A percentile compares a stretch with the other conserved stretches of the same genome.
These are phyloP conservation scores for Limnanthes douglasii DNA, from an alignment of 345 rosid species.

Conservation along the genomic window DNA sequence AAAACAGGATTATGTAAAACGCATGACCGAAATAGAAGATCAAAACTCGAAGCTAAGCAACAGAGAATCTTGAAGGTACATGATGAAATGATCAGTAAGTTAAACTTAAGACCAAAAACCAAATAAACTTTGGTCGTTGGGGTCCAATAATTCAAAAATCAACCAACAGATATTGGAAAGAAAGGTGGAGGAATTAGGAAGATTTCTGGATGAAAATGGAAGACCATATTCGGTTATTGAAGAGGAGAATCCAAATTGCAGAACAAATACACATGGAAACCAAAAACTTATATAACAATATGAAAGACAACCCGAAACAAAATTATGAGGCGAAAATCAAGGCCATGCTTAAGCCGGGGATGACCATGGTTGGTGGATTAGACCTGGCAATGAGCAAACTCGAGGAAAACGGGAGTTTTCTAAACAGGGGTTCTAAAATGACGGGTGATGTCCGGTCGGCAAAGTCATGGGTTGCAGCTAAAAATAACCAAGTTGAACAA, in stretches of 20 bases:
- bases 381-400: slow-evolving; percentile 22
- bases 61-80: slow-evolving; percentile 18
- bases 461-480: slow-evolving; percentile 19
- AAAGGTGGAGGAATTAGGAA: slow-evolving; percentile 38
- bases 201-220: slow-evolving; percentile 34
- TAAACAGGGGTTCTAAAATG: slow-evolving; percentile 16
- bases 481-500: slow-evolving; percentile 14
- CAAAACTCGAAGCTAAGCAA: slow-evolving; percentile 18
- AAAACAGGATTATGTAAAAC: slow-evolving; percentile 7
- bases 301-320: slow-evolving; percentile 7
- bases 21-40: slow-evolving; percentile 14
- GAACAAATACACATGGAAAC: slow-evolving; percentile 11
- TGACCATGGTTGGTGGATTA: slow-evolving; percentile 18
- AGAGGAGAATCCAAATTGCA: slow-evolving; percentile 30
- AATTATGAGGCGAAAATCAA: slow-evolving; percentile 17
- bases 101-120: slow-evolving; percentile 20
- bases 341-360: slow-evolving; percentile 15
- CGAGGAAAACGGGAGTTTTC: slow-evolving; percentile 14
- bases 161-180: slow-evolving; percentile 14
- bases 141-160: slow-evolving; percentile 15
- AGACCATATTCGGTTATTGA: slow-evolving; percentile 33
- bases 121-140: slow-evolving; percentile 14
- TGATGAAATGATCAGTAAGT: slow-evolving; percentile 16
- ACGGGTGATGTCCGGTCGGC: slow-evolving; percentile 29
- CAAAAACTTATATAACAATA: slow-evolving; percentile 4